Base-by-base conservation (phyloP, 2,329 filamentous ascomycete genomes). In the Pseudocercospora fuligena region DNA sequence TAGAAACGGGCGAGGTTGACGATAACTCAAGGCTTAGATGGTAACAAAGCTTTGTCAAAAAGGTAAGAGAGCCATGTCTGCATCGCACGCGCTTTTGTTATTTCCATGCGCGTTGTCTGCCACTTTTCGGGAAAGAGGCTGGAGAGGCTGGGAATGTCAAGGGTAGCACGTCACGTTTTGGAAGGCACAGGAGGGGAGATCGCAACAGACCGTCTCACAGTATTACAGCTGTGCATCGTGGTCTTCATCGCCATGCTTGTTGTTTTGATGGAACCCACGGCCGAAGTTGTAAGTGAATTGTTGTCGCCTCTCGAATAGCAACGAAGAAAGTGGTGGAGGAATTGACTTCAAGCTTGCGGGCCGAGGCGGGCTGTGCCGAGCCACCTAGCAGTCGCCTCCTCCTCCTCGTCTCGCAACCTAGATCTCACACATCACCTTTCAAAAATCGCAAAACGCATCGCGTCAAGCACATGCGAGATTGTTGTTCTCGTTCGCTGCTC, bases 101-200 rank as follows among this genome's bases (percentile, higher is more conserved):
- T 25, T 43, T 58, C 31, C 31, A 31, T 43, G 21, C 56, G 56
- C 56, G 31, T 40, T 57, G 56, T 43, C 56, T 58, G 56, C 31
- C 56, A 58, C 33, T 58, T 58, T 40, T 43, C 21, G 29, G 29
- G 27, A 31, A 56, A 27, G 56, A 58, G 56, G 56, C 56, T 58
- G 56, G 56, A 43, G 56, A 40, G 56, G 56, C 56, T 58, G 56
- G 56, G 56, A 25, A 31, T 58, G 29, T 58, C 56, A 23, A 53
- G 47, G 21, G 21, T 14, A 25, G 21, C 21, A 53, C 47, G 47
- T 27, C 47, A 19, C 47, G n/a, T 53, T 14, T 25, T 27, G 47
- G 47, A 27, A 25, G 21, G 11, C 47, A 51, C 47, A 51, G 8
- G 19, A 25, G 19, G 19, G 8, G 23, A 51, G 14, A 51, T 12